Conservation (phyloP, 2,329 filamentous ascomycete species). For the Colletotrichum sp. region DNA sequence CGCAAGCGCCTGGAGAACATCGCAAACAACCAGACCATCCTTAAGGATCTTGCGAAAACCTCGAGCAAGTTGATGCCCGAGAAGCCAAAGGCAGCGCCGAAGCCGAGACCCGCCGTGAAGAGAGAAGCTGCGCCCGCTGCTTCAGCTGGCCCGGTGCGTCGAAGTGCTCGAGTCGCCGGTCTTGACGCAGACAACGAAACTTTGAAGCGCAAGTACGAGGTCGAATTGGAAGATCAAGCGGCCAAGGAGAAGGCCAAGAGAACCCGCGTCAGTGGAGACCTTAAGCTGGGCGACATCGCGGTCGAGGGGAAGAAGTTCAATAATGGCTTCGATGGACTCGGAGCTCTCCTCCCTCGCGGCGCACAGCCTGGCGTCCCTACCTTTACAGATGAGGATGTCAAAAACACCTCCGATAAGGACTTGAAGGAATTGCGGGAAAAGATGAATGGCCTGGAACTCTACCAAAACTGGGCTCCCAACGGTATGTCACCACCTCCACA, state of each 20-base stretch:
- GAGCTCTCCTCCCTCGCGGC: slow-evolving; percentile 63
- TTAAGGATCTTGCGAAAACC: slow-evolving; percentile 77
- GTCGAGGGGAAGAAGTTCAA: slow-evolving; percentile 83
- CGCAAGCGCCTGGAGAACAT: slow-evolving; percentile 85
- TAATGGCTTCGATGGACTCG: slow-evolving; percentile 68
- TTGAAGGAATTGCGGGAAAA: slow-evolving; percentile 75
- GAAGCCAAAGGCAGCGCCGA: slow-evolving; percentile 54
- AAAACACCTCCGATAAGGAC: slow-evolving; percentile 78
- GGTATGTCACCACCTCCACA: slow-evolving; percentile 50
- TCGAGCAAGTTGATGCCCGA: slow-evolving; percentile 73
- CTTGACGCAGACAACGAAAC: slow-evolving; percentile 52
- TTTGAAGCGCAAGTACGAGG: slow-evolving; percentile 55
- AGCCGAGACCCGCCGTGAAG: slow-evolving; percentile 42
- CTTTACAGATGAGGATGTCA: slow-evolving; percentile 83
- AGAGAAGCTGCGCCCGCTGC: slow-evolving; percentile 37
- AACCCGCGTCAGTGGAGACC: slow-evolving; percentile 55
- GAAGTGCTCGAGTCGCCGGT: slow-evolving; percentile 64
- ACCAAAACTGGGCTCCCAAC: slow-evolving; percentile 83
- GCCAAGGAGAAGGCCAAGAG: slow-evolving; percentile 62
- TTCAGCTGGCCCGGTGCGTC: slow-evolving; percentile 53
- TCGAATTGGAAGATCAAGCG: slow-evolving; percentile 50
- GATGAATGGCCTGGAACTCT: slow-evolving; percentile 80
- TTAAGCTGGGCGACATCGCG: slow-evolving; percentile 78
- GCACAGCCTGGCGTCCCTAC: slow-evolving; percentile 84
- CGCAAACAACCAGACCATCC: slow-evolving; percentile 79